phyloP scores from a whole-genome alignment of 2,329 filamentous ascomycete genomes.

The Colletotrichum sp. region DNA sequence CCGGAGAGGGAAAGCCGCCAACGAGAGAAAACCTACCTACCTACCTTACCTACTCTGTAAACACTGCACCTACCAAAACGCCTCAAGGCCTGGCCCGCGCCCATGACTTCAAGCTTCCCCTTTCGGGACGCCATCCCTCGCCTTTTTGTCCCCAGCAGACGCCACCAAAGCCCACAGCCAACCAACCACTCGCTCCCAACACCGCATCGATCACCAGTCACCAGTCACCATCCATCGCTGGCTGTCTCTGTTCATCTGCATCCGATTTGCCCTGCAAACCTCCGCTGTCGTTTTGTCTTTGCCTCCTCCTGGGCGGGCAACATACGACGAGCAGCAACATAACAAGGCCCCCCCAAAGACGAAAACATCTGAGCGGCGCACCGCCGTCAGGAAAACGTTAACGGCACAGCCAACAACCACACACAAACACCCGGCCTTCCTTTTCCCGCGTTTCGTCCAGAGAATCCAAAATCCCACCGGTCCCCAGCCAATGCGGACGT shows the following conservation, averaged over 20 bases:
- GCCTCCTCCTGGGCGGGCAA: background rate
- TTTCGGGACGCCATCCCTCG: background rate
- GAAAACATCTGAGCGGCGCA: conserved; percentile 4
- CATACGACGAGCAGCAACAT: background rate
- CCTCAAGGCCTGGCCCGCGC: background rate
- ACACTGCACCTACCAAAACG: background rate
- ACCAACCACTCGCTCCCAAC: background rate
- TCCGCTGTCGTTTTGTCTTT: background rate
- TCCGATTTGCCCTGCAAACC: background rate
- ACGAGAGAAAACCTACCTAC: background rate
- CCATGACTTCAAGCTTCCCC: background rate
- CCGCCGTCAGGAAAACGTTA: background rate
- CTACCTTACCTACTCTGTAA: background rate
- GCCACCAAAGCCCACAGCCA: background rate
- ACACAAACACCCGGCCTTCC: conserved; percentile 5
- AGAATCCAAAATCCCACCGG: background rate
- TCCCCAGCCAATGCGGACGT: background rate
- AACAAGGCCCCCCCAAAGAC: background rate
- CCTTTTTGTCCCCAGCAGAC: background rate
- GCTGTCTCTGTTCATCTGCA: background rate
- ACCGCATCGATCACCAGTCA: background rate
- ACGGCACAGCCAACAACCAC: background rate
- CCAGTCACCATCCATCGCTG: background rate
- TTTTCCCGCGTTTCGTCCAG: conserved; percentile 19
- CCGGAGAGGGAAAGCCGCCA: background rate